Evolutionary conservation across 2,329 filamentous ascomycete genomes (phyloP), one percentile per base, ranked within the genome.

Genomic region (Ophiostoma angusticollis): DNA sequence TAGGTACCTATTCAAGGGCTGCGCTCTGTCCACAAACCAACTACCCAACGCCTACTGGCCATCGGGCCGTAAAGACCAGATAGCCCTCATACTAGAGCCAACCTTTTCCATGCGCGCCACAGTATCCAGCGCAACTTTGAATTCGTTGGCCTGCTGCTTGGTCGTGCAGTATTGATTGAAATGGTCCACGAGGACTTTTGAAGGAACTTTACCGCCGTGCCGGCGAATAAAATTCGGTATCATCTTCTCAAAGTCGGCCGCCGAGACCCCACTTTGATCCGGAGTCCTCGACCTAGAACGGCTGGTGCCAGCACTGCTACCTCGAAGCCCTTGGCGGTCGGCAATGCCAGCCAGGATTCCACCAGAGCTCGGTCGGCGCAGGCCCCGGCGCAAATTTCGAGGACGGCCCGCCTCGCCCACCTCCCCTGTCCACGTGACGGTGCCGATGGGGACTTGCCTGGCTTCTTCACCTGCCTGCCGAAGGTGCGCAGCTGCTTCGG

Each of bases 381-480:
- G 68, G 17, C 59, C 59, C 1, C 68, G 67, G 16, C 63, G 68
- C 41, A 49, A 55, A 42, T 55, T 64, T 41, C 58, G 61, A 1
- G 82, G 81, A 25, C 82, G 69, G 1, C 87, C 89, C 5, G 77
- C 78, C 35, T 80, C 72, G 9, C 89, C 89, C 33, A 82, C 76
- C 49, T 82, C 75, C 2, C 91, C 89, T 0, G 89, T 96, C 89
- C 89, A 96, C 1, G 89, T 95, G 8, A 91, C 84, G 0, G 83
- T 85, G 7, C 89, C 89, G 23, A 85, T 78, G 0, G 84, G 84
- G 1, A 89, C 66, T 8, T 66, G 70, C 9, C 76, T 70, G 3
- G 87, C 85, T 22, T 79, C 70, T 52, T 87, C 74, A 30, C 74
- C 78, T 9, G 85, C 78, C 43, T 74, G 74, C 22, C 78, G 74